Evolutionary conservation across 2,329 filamentous ascomycete species (phyloP).

Genomic region (Cadophora malorum): DNA sequence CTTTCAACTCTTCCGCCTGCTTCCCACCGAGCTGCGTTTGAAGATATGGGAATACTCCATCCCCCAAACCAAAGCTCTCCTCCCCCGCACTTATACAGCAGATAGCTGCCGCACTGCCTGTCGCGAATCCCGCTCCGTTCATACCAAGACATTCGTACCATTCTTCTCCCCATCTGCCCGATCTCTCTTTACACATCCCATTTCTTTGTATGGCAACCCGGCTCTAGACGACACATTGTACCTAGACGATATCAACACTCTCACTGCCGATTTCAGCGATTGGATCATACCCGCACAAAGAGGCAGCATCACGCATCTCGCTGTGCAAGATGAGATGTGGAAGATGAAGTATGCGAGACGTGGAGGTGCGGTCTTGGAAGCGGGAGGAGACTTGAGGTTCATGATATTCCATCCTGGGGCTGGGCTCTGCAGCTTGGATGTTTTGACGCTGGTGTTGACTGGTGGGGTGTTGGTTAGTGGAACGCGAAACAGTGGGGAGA

Average conservation of each 20-base stretch:
- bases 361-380: slow-evolving; percentile 14
- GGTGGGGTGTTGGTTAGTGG: slow-evolving; percentile 1
- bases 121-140: slow-evolving; percentile 17
- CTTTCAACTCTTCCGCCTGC: slow-evolving; percentile 13
- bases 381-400: slow-evolving; percentile 15
- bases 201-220: slow-evolving; percentile 9
- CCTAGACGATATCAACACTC: slow-evolving; percentile 21
- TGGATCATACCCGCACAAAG: slow-evolving; percentile 2
- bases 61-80: slow-evolving; percentile 10
- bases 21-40: slow-evolving; percentile 19
- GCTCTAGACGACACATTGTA: slow-evolving; percentile 13
- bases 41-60: slow-evolving; percentile 17
- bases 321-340: slow-evolving; percentile 22
- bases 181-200: slow-evolving; percentile 9
- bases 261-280: slow-evolving; percentile 16
- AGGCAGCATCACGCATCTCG: neutral
- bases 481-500: neutral
- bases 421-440: slow-evolving; percentile 10
- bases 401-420: slow-evolving; percentile 19
- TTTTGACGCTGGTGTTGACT: slow-evolving; percentile 17
- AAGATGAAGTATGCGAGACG: slow-evolving; percentile 2
- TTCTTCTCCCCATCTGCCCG: slow-evolving; percentile 10
- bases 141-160: slow-evolving; percentile 13
- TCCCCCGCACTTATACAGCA: slow-evolving; percentile 14
- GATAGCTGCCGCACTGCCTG: neutral